Evolutionary conservation across 2,329 filamentous ascomycete species (phyloP).

Genomic region (Moelleriella libera): DNA sequence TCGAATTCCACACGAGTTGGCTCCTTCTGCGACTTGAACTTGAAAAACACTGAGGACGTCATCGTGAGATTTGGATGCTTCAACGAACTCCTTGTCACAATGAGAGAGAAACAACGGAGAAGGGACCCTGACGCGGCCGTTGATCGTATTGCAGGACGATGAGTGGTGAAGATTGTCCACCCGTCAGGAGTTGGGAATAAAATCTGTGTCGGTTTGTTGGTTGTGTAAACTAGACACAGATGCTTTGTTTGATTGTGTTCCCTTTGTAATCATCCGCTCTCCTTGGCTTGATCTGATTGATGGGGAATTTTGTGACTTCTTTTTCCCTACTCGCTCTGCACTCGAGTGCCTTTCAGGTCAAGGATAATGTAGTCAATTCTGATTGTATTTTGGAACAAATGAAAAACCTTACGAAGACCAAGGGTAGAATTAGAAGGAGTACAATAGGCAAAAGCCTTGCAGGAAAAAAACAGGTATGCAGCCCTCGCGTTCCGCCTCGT

Average conservation of each 20-base stretch:
- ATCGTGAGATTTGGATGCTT: conserved; percentile 35
- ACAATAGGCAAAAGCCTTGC: conserved; percentile 22
- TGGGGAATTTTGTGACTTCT: conserved; percentile 3
- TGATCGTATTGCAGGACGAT: background rate
- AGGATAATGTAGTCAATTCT: conserved; percentile 35
- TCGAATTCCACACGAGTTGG: conserved; percentile 91
- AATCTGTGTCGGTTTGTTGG: no score
- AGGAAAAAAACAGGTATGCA: conserved; percentile 9
- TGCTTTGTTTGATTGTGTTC: background rate
- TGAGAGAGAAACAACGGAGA: conserved; percentile 3
- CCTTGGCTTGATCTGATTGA: conserved; percentile 7
- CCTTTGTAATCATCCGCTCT: background rate
- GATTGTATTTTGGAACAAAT: conserved; percentile 29
- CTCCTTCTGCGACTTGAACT: conserved; percentile 98
- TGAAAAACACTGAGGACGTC: conserved; percentile 98
- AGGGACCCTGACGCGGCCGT: background rate
- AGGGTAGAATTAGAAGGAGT: conserved; percentile 20
- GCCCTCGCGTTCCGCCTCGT: conserved; percentile 21
- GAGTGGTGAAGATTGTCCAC: no score
- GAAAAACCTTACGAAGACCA: conserved; percentile 18
- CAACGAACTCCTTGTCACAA: conserved; percentile 12
- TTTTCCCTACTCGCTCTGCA: conserved; percentile 16
- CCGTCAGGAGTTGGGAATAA: no score
- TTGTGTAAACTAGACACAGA: background rate
- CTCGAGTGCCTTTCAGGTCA: conserved; percentile 23